Percentiles rank a stretch among this genome's conserved stretches.
Evolutionary conservation across 192 early-diverging fungal species (phyloP).

Genomic region (Allomyces javanicus): DNA sequence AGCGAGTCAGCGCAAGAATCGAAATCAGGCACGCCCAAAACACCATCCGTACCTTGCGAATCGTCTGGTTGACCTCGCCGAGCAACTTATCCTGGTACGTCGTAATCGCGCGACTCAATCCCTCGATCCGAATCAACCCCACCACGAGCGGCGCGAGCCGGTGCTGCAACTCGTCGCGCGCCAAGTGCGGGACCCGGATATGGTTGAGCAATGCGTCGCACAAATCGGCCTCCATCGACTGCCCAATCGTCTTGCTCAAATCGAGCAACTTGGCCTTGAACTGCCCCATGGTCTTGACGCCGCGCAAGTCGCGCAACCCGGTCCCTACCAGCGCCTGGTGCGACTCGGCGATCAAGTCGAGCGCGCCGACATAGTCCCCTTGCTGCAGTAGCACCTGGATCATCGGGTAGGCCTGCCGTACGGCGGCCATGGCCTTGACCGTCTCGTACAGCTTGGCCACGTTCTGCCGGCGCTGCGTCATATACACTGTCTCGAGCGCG

Average conservation of each 20-base stretch:
- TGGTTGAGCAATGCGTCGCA: conserved; percentile 38
- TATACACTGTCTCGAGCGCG: conserved; percentile 62
- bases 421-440: conserved; percentile 50
- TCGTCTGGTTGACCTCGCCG: conserved; percentile 51
- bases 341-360: conserved; percentile 41
- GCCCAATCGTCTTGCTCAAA: conserved; percentile 40
- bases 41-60: conserved; percentile 41
- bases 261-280: conserved; percentile 40
- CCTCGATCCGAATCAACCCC: conserved; percentile 56
- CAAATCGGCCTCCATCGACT: conserved; percentile 58
- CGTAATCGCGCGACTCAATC: conserved; percentile 44
- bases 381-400: conserved; percentile 64
- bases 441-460: conserved; percentile 42
- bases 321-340: not conserved
- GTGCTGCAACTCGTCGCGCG: conserved; percentile 19
- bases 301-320: conserved; percentile 29
- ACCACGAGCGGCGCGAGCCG: conserved; percentile 51
- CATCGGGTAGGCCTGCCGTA: conserved; percentile 59
- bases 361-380: conserved; percentile 67
- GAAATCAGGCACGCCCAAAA: no score
- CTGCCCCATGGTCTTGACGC: conserved; percentile 33
- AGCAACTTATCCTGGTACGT: conserved; percentile 55
- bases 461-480: conserved; percentile 56
- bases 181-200: conserved; percentile 13
- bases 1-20: not conserved